phyloP scores from a whole-genome alignment of 768 basidiomycete species.

The Tremella yokohamensis region DNA sequence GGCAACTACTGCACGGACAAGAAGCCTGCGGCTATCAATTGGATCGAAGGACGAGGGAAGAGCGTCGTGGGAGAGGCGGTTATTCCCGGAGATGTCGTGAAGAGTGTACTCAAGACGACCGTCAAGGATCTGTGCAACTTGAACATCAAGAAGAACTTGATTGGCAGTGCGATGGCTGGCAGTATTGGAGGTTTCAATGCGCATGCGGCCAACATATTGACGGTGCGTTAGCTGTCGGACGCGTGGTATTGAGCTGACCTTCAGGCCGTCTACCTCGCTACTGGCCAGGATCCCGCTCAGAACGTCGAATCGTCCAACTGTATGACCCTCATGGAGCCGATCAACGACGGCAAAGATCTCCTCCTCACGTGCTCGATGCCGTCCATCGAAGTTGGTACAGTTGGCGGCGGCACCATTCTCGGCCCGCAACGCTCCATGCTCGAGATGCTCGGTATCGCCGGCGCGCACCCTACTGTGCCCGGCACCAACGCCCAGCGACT shows the following conservation, averaged over 20 bases:
- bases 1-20: slow-evolving; percentile 99
- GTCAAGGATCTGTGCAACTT: slow-evolving; percentile 82
- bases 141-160: slow-evolving; percentile 93
- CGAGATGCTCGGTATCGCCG: slow-evolving; percentile 87
- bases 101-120: slow-evolving; percentile 89
- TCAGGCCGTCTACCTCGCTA: slow-evolving; percentile 81
- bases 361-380: slow-evolving; percentile 95
- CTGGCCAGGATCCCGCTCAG: slow-evolving; percentile 98
- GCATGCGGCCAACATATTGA: slow-evolving; percentile 94
- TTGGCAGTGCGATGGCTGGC: slow-evolving; percentile 97
- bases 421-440: slow-evolving; percentile 84
- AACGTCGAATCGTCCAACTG: slow-evolving; percentile 98
- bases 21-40: slow-evolving; percentile 99
- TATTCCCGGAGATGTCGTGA: slow-evolving; percentile 80
- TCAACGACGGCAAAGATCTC: slow-evolving; percentile 82
- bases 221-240: slow-evolving; percentile 51
- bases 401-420: slow-evolving; percentile 93
- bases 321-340: slow-evolving; percentile 97
- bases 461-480: slow-evolving; percentile 79
- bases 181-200: slow-evolving; percentile 98
- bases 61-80: slow-evolving; percentile 94
- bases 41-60: slow-evolving; percentile 99
- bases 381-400: slow-evolving; percentile 97
- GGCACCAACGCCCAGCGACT: slow-evolving; percentile 85
- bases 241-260: background rate